Base-by-base conservation (phyloP, 495 filamentous ascomycete genomes). In the Talaromyces trachyspermus region DNA sequence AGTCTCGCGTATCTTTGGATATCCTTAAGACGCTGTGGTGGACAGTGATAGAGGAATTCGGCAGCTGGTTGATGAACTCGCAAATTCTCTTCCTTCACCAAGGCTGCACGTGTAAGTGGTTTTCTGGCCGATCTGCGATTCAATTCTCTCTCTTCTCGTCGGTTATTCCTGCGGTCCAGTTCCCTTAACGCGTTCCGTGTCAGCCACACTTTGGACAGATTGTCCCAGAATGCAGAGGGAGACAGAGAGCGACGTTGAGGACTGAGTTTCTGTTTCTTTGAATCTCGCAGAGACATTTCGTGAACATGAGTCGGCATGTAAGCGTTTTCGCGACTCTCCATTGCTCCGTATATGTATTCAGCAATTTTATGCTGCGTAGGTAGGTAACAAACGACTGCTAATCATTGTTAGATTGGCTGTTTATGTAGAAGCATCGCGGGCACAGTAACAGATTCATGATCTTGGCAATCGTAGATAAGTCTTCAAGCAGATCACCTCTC, bases 111-210 rank as follows among this genome's bases (percentile, higher is more conserved):
- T n/a, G n/a, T n/a, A n/a, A n/a, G n/a, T n/a, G n/a, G n/a, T n/a
- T n/a, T n/a, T n/a, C n/a, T n/a, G n/a, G n/a, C n/a, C n/a, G n/a
- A n/a, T n/a, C n/a, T n/a, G n/a, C n/a, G n/a, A n/a, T n/a, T n/a
- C n/a, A n/a, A n/a, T n/a, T n/a, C n/a, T n/a, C n/a, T n/a, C n/a
- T n/a, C n/a, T n/a, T n/a, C n/a, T 20, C 25, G 27, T 20, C 30
- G 22, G n/a, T 20, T 5, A 24, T 52, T 52, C 43, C 35, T 52
- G 25, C 32, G 19, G 25, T 52, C 49, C 12, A 52, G 37, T 43
- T 48, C 44, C 27, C 24, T 47, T 32, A 52, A 41, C 19, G 32
- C 30, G 35, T 24, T 22, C 11, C 22, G 11, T 15, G 43, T 52
- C 15, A 52, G 22, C 43, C 35, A 46, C 14, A 48, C 36, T 18